Conservation (phyloP, 768 basidiomycete species). For the Cantharellus anzutake region DNA sequence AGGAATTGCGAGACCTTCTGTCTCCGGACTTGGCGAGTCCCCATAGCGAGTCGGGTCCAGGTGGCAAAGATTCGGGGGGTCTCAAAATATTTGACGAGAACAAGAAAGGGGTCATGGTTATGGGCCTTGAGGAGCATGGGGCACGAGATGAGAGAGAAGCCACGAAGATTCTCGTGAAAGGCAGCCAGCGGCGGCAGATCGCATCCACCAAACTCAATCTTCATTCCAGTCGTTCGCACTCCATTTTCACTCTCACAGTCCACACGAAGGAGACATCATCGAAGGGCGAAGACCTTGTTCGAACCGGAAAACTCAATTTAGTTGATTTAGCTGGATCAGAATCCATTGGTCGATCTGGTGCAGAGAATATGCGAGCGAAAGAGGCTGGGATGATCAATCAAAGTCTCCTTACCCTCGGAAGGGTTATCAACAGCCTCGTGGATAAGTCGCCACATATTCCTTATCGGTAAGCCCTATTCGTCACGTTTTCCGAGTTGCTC, state of each 20-base stretch:
- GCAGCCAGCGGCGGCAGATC: conserved; percentile 77
- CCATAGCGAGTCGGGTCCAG: conserved; percentile 38
- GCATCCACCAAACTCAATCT: conserved; percentile 97
- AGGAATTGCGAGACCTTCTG: conserved; percentile 89
- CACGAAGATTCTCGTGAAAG: conserved; percentile 66
- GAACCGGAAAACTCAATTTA: conserved; percentile 88
- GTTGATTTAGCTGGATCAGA: conserved; percentile 97
- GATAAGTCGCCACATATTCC: conserved; percentile 85
- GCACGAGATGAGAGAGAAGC: conserved; percentile 75
- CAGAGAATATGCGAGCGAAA: conserved; percentile 82
- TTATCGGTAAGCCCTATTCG: conserved; percentile 43
- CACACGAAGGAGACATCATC: conserved; percentile 69
- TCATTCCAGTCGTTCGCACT: conserved; percentile 89
- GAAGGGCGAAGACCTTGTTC: conserved; percentile 67
- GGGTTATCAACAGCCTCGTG: conserved; percentile 92
- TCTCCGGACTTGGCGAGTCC: conserved; percentile 59
- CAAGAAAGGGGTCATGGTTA: conserved; percentile 81
- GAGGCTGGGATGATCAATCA: conserved; percentile 99
- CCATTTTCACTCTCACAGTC: conserved; percentile 90
- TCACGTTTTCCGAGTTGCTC: not conserved
- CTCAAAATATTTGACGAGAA: conserved; percentile 91
- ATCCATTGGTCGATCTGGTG: conserved; percentile 89
- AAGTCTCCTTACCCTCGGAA: conserved; percentile 84
- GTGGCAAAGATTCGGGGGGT: conserved; percentile 23
- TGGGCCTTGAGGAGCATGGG: conserved; percentile 78